A percentile compares a stretch with the other conserved stretches of the same genome.
These are phyloP conservation scores for Pythium sukuiense DNA, from an alignment of 352 stramenopile species.

Conservation along the genomic window DNA sequence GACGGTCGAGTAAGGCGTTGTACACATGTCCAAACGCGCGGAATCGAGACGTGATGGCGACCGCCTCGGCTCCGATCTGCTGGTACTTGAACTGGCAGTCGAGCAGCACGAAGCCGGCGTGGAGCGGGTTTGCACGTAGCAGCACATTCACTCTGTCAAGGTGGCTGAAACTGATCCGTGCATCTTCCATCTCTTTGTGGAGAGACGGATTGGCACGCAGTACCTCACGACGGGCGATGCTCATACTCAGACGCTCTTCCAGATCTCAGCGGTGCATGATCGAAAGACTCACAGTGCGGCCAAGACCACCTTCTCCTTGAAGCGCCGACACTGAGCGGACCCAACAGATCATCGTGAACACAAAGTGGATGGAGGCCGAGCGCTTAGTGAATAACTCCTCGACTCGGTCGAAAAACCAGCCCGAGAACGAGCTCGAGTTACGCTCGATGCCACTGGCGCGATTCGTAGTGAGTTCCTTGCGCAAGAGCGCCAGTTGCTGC, in stretches of 20 bases:
- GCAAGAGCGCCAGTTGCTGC: conserved; percentile 7
- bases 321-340: conserved; percentile 31
- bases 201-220: neutral
- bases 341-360: conserved; percentile 36
- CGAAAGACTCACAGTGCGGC: conserved; percentile 27
- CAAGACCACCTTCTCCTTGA: conserved; percentile 24
- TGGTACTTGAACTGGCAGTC: conserved; percentile 31
- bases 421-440: conserved; percentile 1
- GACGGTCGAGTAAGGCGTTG: conserved; percentile 21
- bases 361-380: conserved; percentile 26
- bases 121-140: conserved; percentile 28
- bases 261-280: conserved; percentile 27
- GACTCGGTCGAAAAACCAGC: conserved; percentile 27
- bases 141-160: conserved; percentile 10
- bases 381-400: conserved; percentile 30
- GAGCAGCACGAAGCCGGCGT: conserved; percentile 33
- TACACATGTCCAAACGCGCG: conserved; percentile 33
- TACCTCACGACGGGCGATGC: conserved; percentile 22
- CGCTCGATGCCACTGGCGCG: neutral
- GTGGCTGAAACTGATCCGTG: neutral
- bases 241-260: conserved; percentile 19
- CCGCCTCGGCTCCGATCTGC: conserved; percentile 19
- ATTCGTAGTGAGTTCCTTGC: neutral
- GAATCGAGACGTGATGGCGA: conserved; percentile 29
- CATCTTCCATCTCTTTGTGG: neutral